Base-by-base conservation (phyloP, 345 rosid species). In the Linum trigynum region DNA sequence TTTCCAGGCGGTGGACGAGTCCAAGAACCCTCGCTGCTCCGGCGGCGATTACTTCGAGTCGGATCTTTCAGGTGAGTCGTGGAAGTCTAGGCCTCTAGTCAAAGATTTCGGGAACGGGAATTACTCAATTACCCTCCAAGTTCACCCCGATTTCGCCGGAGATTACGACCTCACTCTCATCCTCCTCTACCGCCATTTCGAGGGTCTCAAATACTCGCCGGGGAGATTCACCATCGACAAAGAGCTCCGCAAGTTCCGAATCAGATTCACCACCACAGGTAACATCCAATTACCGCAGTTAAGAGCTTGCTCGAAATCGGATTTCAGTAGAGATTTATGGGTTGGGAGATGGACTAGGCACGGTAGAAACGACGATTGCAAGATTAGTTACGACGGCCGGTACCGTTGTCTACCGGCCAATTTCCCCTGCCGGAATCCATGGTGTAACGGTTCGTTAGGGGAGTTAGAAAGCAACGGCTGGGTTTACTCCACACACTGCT, bases 1-100 rank as follows among this genome's bases (percentile, higher is more conserved):
- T 39, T 86, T 94, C 55, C 84, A 79, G 64, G 92, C 95, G 0
- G 42, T 85, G 60, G 92, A 86, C 66, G 88, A 76, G 17, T 78
- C 87, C 0, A 72, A 79, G 16, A 76, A 71, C 42, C 77, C 65
- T 0, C 82, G 81, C 0, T 94, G 99, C 75, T 61, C 58, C 7
- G 99, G 97, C 5, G 97, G 99, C 4, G 99, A 94, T 75, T 88
- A 86, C 74, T 94, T 83, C 59, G 99, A 94, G 71, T 76, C 85
- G 1, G 99, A 90, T 72, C 88, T 94, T 62, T 86, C 96, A 2
- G 95, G 99, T 0, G 88, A 81, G 63, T 74, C 79, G 23, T 94
- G 99, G 97, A 94, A 88, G 71, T 90, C 95, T 0, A 69, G 96
- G 71, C 97, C 99, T 16, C 71, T 74, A 55, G 83, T 94, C 57